A percentile compares a stretch with the other conserved stretches of the same genome.
These are phyloP conservation scores for Cercophora scortea DNA, from an alignment of 495 filamentous ascomycete genomes.

Conservation along the genomic window DNA sequence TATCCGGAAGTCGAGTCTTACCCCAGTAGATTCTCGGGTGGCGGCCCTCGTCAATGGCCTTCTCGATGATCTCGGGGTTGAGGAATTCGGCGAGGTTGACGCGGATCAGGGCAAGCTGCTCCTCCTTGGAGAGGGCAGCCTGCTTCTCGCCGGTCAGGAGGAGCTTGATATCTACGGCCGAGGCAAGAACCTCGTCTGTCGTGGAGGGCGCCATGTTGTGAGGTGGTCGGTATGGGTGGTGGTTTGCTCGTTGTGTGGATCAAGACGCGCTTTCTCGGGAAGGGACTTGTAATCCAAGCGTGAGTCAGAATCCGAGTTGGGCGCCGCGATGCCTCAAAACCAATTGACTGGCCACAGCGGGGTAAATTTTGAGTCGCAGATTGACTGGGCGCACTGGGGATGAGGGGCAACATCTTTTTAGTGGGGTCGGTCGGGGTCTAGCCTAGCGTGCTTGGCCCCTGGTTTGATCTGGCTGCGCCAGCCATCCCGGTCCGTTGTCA, in stretches of 20 bases:
- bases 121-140: constrained; percentile 2
- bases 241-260: neutral
- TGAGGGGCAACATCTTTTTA: neutral
- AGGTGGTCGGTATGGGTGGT: neutral
- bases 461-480: too few relatives aligned
- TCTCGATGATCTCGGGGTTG: constrained; percentile 77
- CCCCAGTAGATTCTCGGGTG: constrained; percentile 82
- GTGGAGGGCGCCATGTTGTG: neutral
- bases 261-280: too few relatives aligned
- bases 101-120: constrained; percentile 60
- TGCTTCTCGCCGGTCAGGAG: neutral
- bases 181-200: neutral
- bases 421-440: neutral
- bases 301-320: neutral
- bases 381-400: neutral
- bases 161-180: neutral
- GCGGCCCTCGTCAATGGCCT: constrained; percentile 61
- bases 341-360: neutral
- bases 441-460: too few relatives aligned
- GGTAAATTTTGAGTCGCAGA: neutral
- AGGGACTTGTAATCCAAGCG: neutral
- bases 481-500: too few relatives aligned
- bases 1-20: constrained; percentile 15
- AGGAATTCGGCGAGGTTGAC: constrained; percentile 79
- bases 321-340: neutral